phyloP scores from a whole-genome alignment of 495 filamentous ascomycete genomes.

The Durotheca rogersii region DNA sequence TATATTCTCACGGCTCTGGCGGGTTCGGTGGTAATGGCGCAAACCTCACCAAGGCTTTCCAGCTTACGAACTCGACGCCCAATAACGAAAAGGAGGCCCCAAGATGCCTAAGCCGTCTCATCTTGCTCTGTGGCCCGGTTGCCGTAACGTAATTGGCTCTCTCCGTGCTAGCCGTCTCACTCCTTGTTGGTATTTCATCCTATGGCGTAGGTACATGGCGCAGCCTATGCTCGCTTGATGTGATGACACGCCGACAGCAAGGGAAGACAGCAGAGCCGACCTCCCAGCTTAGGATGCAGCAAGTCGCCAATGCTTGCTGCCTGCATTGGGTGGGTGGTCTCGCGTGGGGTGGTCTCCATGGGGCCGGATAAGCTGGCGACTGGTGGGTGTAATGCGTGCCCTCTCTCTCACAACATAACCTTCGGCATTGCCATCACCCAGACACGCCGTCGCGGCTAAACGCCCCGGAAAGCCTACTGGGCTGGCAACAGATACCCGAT shows the following conservation, averaged over 20 bases:
- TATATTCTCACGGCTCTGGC: conserved; percentile 25
- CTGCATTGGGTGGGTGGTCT: not conserved
- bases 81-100: not conserved
- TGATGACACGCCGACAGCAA: not conserved
- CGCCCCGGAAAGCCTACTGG: not conserved
- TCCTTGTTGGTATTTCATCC: not conserved
- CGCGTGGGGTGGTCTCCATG: not conserved
- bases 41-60: conserved; percentile 29
- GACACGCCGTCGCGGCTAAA: conserved; percentile 17
- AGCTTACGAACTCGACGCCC: conserved; percentile 3
- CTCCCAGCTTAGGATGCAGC: not conserved
- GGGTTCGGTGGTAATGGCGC: conserved; percentile 28
- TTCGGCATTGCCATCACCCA: not conserved
- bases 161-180: too few species aligned
- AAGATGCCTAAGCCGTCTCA: conserved; percentile 4
- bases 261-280: not conserved
- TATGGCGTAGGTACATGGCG: not conserved
- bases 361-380: conserved; percentile 4
- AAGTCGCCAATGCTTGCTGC: not conserved
- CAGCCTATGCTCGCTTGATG: not conserved
- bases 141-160: too few species aligned
- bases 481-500: not conserved
- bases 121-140: too few species aligned
- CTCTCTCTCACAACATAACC: conserved; percentile 2
- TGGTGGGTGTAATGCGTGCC: conserved; percentile 2